phyloP scores from a whole-genome alignment of 768 basidiomycete species.

The Xerocomellus dryophilus region DNA sequence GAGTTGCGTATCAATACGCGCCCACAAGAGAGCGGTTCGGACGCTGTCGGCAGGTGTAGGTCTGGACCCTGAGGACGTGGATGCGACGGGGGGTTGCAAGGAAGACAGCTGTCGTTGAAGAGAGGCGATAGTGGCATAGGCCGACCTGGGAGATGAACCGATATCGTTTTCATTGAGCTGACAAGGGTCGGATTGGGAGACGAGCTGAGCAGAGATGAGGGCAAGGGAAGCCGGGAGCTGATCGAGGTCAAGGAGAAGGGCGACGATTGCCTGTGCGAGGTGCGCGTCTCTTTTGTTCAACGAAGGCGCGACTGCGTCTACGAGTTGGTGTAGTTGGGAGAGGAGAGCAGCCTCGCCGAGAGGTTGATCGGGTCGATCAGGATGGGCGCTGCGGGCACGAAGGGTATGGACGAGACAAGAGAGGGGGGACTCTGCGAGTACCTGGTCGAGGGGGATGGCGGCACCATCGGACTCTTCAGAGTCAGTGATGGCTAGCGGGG shows the following conservation, averaged over 20 bases:
- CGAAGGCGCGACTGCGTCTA: slow-evolving; percentile 46
- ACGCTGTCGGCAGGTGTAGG: slow-evolving; percentile 47
- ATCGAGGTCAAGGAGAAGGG: slow-evolving; percentile 66
- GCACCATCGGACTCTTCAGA: slow-evolving; percentile 45
- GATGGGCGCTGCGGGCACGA: slow-evolving; percentile 9
- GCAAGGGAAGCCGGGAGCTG: slow-evolving; percentile 45
- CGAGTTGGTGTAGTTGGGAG: slow-evolving; percentile 54
- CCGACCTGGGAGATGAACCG: neutral
- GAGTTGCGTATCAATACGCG: slow-evolving; percentile 68
- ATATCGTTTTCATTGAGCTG: neutral
- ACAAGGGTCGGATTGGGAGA: slow-evolving; percentile 9
- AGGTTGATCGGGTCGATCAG: slow-evolving; percentile 27
- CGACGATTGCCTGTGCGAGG: slow-evolving; percentile 65
- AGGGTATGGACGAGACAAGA: slow-evolving; percentile 21
- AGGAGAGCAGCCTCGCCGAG: slow-evolving; percentile 52
- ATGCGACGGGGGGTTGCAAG: slow-evolving; percentile 44
- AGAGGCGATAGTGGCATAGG: slow-evolving; percentile 50
- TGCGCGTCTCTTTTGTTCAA: slow-evolving; percentile 51
- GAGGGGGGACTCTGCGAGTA: slow-evolving; percentile 18
- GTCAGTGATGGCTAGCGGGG: slow-evolving; percentile 37
- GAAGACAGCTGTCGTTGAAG: slow-evolving; percentile 69
- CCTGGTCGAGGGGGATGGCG: slow-evolving; percentile 11
- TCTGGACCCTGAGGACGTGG: slow-evolving; percentile 8
- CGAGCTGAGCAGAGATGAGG: slow-evolving; percentile 15
- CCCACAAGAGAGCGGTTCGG: slow-evolving; percentile 69